phyloP scores from a whole-genome alignment of 2,329 filamentous ascomycete genomes.

The Monilinia polystroma region DNA sequence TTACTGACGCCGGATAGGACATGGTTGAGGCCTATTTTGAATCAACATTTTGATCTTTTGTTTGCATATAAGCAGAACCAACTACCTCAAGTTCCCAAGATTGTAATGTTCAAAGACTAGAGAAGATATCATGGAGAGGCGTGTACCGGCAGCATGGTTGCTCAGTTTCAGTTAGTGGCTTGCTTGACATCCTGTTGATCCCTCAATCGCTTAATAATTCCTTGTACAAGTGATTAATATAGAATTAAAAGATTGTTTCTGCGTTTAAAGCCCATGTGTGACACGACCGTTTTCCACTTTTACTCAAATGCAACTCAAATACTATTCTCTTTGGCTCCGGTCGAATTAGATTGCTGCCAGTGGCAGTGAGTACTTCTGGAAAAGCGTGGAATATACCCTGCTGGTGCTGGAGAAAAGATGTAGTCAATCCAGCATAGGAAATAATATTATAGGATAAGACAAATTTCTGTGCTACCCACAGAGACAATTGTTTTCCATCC shows the following conservation, averaged over 20 bases:
- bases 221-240: conserved; percentile 10
- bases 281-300: conserved; percentile 14
- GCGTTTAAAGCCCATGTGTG: neutral
- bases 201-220: conserved; percentile 12
- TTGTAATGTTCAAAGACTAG: conserved; percentile 7
- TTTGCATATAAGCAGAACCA: neutral
- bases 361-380: neutral
- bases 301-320: conserved; percentile 7
- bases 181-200: conserved; percentile 8
- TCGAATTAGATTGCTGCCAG: conserved; percentile 13
- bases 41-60: conserved; percentile 19
- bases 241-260: conserved; percentile 4
- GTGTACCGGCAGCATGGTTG: conserved; percentile 19
- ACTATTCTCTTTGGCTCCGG: conserved; percentile 7
- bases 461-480: neutral
- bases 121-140: conserved; percentile 1
- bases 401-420: neutral
- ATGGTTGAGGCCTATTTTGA: conserved; percentile 20
- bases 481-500: neutral
- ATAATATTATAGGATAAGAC: conserved; percentile 12
- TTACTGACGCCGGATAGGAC: conserved; percentile 5
- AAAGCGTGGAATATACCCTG: conserved; percentile 10
- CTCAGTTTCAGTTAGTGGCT: conserved; percentile 16
- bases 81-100: conserved; percentile 16
- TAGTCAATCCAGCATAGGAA: conserved; percentile 7